Base-by-base conservation (phyloP, 371 early-diverging fungal genomes). In the Dichotomocladium elegans region DNA sequence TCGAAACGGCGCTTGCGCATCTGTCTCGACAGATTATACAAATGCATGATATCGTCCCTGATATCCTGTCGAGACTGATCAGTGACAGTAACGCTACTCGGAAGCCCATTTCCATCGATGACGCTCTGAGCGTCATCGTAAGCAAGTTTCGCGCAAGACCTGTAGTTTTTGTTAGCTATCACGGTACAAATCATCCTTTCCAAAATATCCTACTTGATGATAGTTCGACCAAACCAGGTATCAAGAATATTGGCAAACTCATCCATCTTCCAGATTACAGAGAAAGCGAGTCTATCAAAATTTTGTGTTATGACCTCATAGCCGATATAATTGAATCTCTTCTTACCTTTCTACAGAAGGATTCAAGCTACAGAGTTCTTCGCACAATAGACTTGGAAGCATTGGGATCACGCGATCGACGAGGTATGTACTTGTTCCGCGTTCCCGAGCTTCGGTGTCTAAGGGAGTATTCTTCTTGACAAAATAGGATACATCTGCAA, bases 351-450 rank as follows among this genome's bases (percentile, higher is more conserved):
- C 72, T 1, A 68, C 62, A 40, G 55, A 59, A 9, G 70, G 68
- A 21, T 65, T 72, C 12, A 76, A 41, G 50, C 70, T 72, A 45
- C 72, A 72, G 0, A 76, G 43, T 35, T 95, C 87, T 57, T 95
- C 92, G 61, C 95, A 92, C 10, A 99, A 75, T 9, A 93, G 65
- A 34, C 81, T 61, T 5, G 99, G 99, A 6, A 99, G 80, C 99
- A 99, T 99, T 10, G 99, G 98, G 49, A 99, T 93, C 1, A 93
- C 87, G 33, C 83, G 76, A 45, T 93, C 87, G 3, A 91, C 90
- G 29, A 99, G 72, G 66, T 99, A 99, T 7, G 96, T 92, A 10
- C 98, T 94, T 2, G 99, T 99, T 2, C 92, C 91, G 33, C 99
- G 81, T 4, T 86, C 63, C 4, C 70, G 67, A 1, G 99, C 99